Evolutionary conservation across 2,329 filamentous ascomycete species (phyloP), one percentile per base, ranked within the genome.

Genomic region (Ophiobolus disseminans): DNA sequence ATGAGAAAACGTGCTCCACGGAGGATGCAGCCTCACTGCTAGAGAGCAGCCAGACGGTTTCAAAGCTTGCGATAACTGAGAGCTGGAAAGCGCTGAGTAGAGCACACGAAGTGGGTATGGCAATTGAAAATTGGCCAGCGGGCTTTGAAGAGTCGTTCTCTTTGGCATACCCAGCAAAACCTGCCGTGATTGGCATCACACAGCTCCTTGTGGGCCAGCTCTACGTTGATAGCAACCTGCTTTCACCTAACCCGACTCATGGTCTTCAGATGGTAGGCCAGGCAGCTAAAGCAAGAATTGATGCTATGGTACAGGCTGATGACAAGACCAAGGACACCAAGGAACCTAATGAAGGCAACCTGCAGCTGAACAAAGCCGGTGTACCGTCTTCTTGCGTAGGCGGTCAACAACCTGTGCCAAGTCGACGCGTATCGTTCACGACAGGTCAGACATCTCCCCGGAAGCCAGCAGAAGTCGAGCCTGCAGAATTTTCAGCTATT

Each of bases 81-180:
- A 80, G 87, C 21, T 92, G 90, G 79, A 77, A 77, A 19, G 78
- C 85, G 0, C 85, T 91, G 61, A 88, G 87, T 48, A 73, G 77
- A 20, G 86, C 85, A 17, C 89, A 93, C 58, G 90, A 96, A 66
- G 80, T 97, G 48, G 91, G 91, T 0, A 72, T 96, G 9, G 88
- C 86, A 48, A 74, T 96, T 2, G 67, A 83, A 2, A 74, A 83
- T 22, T 91, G 93, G 65, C 88, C 90, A 0, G 76, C 78, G 9
- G 78, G 81, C 1, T 80, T 81, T 3, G 81, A 82, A 2, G 70
- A 76, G 13, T 78, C 81, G 3, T 96, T 91, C 88, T 85, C 89
- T 1, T 80, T 96, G 22, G 69, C 70, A 3, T 63, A 62, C 8
- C 70, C 74, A 1, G 62, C 76, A 6, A 73, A 76, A 14, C 80